Conservation (phyloP, 2,329 filamentous ascomycete species). For the Colletotrichum godetiae region DNA sequence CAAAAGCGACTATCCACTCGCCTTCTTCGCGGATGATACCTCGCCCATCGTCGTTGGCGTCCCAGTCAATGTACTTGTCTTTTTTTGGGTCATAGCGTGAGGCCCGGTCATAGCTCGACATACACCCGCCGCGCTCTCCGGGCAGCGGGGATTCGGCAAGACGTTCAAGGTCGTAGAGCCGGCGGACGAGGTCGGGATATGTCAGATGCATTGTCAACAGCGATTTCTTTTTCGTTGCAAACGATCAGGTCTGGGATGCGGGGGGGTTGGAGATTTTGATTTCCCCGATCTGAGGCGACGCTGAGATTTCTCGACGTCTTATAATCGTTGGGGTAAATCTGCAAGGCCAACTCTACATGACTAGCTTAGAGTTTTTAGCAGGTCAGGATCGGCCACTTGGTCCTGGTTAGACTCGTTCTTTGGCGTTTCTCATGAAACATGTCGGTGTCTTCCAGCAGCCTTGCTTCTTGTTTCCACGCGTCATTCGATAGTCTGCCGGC, state of each 20-base stretch:
- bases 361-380: neutral
- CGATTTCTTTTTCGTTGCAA: neutral
- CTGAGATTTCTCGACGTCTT: neutral
- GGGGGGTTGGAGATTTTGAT: neutral
- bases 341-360: neutral
- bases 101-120: slow-evolving; percentile 32
- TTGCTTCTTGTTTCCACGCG: neutral
- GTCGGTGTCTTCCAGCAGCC: neutral
- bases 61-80: slow-evolving; percentile 32
- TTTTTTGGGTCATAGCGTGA: slow-evolving; percentile 29
- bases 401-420: neutral
- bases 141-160: slow-evolving; percentile 20
- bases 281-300: too few relatives aligned
- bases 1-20: slow-evolving; percentile 27
- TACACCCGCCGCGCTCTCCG: slow-evolving; percentile 28
- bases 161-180: slow-evolving; percentile 30
- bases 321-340: neutral
- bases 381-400: neutral
- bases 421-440: neutral
- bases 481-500: neutral
- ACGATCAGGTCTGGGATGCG: neutral
- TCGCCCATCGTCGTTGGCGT: slow-evolving; percentile 28
- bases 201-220: slow-evolving; percentile 7
- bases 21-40: slow-evolving; percentile 30
- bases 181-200: slow-evolving; percentile 27